Base-by-base conservation (phyloP, 1,139 yeast genomes). In the Lodderomyces beijingensis region DNA sequence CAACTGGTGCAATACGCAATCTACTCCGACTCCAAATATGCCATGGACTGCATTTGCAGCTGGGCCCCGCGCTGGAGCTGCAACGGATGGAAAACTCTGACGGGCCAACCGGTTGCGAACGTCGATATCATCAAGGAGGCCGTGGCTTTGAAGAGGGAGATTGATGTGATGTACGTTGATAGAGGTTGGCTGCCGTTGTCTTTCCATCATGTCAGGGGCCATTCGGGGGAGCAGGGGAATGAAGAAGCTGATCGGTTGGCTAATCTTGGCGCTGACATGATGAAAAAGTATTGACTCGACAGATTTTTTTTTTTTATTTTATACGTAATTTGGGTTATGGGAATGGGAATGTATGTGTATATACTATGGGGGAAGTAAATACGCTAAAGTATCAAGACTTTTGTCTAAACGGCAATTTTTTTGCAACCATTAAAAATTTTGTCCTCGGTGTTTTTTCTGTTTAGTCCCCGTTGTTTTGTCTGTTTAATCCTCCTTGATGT, bases 211-310 rank as follows among this genome's bases (percentile, higher is more conserved):
- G 93, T 86, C 4, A 63, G 61, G 33, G 96, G 93, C 1, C 96
- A 89, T 53, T 54, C 62, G 12, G 91, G 88, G 1, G 53, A 62
- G 28, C 52, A 48, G 12, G 96, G 96, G 1, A 88, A 88, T 50
- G 88, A 80, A 42, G 62, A 53, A 49, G 96, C 96, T 0, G 96
- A 89, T 51, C 46, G 51, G 28, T 60, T 88, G 33, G 96, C 96
- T 3, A 79, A 74, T 38, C 36, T 46, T 18, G 93, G 86, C n/a
- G 79, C 80, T 7, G 67, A 63, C 35, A 42, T 41, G 21, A 48
- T 48, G 52, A n/a, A n/a, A n/a, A n/a, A n/a, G n/a, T n/a, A n/a
- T n/a, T n/a, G n/a, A n/a, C n/a, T n/a, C n/a, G n/a, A n/a, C n/a
- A n/a, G n/a, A n/a, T n/a, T n/a, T n/a, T n/a, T n/a, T n/a, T n/a